Evolutionary conservation across 2,329 filamentous ascomycete species (phyloP).

Genomic region (Clathrospora elynae): DNA sequence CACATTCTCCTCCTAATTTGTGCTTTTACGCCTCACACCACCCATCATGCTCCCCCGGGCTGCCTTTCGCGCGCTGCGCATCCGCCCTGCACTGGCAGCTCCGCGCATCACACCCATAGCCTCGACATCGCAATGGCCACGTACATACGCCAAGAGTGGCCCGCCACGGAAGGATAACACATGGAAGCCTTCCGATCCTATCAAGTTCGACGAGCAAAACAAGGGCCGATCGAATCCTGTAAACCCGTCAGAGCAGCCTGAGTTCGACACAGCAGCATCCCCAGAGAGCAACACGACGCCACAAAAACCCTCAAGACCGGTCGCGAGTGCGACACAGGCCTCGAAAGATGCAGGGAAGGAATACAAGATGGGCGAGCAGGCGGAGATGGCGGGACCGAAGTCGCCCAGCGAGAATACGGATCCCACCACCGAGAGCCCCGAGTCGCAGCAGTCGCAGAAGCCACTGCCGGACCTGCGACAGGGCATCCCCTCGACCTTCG

Average conservation of each 20-base stretch:
- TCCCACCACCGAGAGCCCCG: slow-evolving; percentile 47
- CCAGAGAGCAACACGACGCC: slow-evolving; percentile 30
- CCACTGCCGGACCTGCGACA: slow-evolving; percentile 90
- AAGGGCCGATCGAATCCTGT: slow-evolving; percentile 32
- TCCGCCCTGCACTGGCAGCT: slow-evolving; percentile 32
- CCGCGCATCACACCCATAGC: slow-evolving; percentile 35
- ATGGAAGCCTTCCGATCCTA: slow-evolving; percentile 49
- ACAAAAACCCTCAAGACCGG: slow-evolving; percentile 33
- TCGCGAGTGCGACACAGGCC: slow-evolving; percentile 21
- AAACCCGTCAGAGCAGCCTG: slow-evolving; percentile 43
- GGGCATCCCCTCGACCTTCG: slow-evolving; percentile 89
- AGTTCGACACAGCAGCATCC: slow-evolving; percentile 34
- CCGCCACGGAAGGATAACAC: slow-evolving; percentile 45
- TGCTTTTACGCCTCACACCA: slow-evolving; percentile 17
- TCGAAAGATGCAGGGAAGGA: slow-evolving; percentile 24
- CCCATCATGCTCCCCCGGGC: slow-evolving; percentile 44
- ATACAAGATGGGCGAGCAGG: slow-evolving; percentile 39
- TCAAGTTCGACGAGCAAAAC: slow-evolving; percentile 44
- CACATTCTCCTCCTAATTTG: slow-evolving; percentile 23
- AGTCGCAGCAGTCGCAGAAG: slow-evolving; percentile 58
- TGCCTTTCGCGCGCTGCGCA: slow-evolving; percentile 42
- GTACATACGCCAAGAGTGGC: slow-evolving; percentile 31
- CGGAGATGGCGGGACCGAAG: slow-evolving; percentile 45
- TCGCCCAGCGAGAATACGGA: slow-evolving; percentile 45
- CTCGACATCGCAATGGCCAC: slow-evolving; percentile 36